Base-by-base conservation (phyloP, 805 yeast species). In the Cyberlindnera lachancei region DNA sequence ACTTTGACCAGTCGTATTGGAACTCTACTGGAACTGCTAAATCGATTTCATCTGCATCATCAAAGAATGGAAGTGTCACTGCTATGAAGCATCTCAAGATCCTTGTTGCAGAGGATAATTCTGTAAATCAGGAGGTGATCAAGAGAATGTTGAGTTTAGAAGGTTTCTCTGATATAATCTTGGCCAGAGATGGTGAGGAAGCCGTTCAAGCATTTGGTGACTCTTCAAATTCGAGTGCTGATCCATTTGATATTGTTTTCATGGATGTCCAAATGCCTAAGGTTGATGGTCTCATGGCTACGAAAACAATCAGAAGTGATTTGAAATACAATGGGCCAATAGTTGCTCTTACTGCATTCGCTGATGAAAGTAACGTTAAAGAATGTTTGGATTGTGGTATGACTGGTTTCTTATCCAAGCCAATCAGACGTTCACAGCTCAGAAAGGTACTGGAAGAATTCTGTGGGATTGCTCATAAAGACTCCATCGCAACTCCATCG, bases 261-360 rank as follows among this genome's bases (percentile, higher is more conserved):
- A 90, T 90, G 98, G 98, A 90, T 56, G 94, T 90, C 31, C 96
- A 90, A 58, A 90, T 88, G 97, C 97, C 97, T 5, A 79, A 75
- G 47, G 67, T 87, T 44, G 96, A 90, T 53, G 98, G 98, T 3
- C 60, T 88, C 19, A 64, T 75, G 17, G 95, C 96, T 0, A 87
- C 97, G 0, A 73, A 64, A 39, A 65, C 70, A 48, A 80, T 90
- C 22, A 65, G 96, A 27, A 64, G 96, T 29, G 77, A 80, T 27
- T 55, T 82, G 38, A 61, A 68, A 5, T 83, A 71, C 49, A 52
- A 53, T 1, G 70, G 72, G 6, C 96, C 96, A 0, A 87, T 92
- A 36, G 92, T 90, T 23, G 97, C 96, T 0, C 68, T 90, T 34
- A 88, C 97, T 0, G 97, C 96, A 1, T 90, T 82, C 64, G 96